Evolutionary conservation across 129 eudicot genomes (phyloP), one percentile per base, ranked within the genome.

Genomic region (Daucus carota): DNA sequence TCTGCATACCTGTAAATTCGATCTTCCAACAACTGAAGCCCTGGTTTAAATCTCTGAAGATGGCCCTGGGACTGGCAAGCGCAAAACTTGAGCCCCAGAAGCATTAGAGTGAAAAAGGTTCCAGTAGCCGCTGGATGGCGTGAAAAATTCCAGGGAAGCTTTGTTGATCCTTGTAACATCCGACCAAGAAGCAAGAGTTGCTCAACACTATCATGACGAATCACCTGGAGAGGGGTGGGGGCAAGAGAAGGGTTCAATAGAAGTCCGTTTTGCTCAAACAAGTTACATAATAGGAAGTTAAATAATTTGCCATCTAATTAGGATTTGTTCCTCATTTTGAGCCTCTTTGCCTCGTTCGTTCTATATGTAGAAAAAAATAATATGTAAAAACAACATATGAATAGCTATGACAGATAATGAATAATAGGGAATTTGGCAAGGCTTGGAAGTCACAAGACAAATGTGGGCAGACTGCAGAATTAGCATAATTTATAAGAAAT

Each of bases 1-100:
- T 17, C 38, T 45, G 73, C 22, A 79, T 73, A 95, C 99, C 99
- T 79, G 75, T 95, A 95, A 33, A 95, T 86, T 70, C 99, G 92
- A 85, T 95, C 99, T 88, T 95, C 99, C 80, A 95, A 90, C 75
- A 95, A 85, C 81, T 95, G 96, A 85, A 95, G 96, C 77, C 97
- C 99, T 54, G 86, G 70, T 77, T 73, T 86, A 76, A 88, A 92
- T 74, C 82, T 83, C 57, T 89, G 90, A 76, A 89, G 81, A 85
- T 89, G 90, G 43, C 92, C 90, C 83, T 89, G 99, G 48, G 85
- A 88, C 67, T 85, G 89, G 84, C 97, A 95, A 62, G 97, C 84
- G 79, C 97, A 91, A 52, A 89, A 84, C 81, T 95, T 89, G 1
- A 92, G 94, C 76, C 99, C 99, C 78, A 95, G 96, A 74, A 91